phyloP scores from a whole-genome alignment of 306 rosid species.

The Castanospermum australe region DNA sequence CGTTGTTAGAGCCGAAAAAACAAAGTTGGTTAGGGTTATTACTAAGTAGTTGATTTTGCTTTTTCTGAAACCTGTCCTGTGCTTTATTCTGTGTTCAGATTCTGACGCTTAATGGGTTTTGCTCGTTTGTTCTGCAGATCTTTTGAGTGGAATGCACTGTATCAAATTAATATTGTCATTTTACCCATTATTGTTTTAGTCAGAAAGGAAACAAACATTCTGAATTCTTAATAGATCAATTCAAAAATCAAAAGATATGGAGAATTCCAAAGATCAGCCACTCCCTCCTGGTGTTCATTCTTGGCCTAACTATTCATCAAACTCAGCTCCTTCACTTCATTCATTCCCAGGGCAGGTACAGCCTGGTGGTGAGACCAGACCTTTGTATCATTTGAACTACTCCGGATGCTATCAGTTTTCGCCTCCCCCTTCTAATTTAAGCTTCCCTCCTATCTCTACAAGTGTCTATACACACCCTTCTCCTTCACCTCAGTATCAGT shows the following conservation, averaged over 20 bases:
- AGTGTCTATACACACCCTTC: background rate
- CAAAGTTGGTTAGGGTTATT: background rate
- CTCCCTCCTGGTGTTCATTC: constrained; percentile 56
- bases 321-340: constrained; percentile 19
- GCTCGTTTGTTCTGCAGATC: background rate
- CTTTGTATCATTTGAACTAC: constrained; percentile 14
- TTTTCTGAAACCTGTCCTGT: background rate
- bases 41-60: background rate
- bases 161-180: background rate
- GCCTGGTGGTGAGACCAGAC: background rate
- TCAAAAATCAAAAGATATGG: constrained; percentile 35
- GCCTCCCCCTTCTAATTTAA: constrained; percentile 6
- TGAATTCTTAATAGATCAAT: background rate
- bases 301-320: constrained; percentile 35
- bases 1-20: background rate
- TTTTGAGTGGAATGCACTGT: background rate
- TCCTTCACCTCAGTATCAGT: background rate
- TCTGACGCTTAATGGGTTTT: background rate
- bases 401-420: constrained; percentile 1
- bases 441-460: background rate
- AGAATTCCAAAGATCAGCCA: constrained; percentile 49
- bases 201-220: background rate
- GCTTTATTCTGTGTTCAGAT: background rate
- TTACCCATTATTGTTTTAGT: background rate
- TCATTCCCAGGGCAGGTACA: constrained; percentile 21